phyloP scores from a whole-genome alignment of 306 rosid genomes.

The Cicer chorassanicum region DNA sequence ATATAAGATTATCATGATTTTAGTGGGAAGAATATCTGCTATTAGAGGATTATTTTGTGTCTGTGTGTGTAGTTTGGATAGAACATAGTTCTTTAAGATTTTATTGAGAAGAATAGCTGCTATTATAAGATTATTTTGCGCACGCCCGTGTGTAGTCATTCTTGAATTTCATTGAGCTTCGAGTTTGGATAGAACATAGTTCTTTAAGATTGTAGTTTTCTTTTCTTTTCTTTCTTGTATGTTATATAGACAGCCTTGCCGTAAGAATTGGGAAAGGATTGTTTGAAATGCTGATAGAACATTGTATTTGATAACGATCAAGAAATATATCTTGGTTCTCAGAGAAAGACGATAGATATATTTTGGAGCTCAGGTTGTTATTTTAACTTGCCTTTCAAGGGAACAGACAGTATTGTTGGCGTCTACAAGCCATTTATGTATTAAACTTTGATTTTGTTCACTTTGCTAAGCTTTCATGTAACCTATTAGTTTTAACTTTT shows the following conservation, averaged over 20 bases:
- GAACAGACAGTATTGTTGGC: background rate
- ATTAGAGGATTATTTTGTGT: background rate
- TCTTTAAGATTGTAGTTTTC: background rate
- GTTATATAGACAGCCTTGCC: background rate
- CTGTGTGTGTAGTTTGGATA: background rate
- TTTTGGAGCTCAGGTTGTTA: slow-evolving; percentile 9
- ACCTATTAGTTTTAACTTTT: background rate
- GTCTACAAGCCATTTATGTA: background rate
- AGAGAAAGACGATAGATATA: slow-evolving; percentile 28
- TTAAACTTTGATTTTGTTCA: slow-evolving; percentile 7
- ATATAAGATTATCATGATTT: background rate
- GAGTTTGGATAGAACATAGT: background rate
- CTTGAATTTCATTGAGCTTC: background rate
- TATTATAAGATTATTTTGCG: background rate
- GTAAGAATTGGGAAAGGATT: background rate
- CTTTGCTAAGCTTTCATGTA: slow-evolving; percentile 32
- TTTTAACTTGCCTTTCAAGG: background rate
- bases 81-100: background rate
- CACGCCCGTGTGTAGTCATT: background rate
- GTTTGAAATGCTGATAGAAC: background rate
- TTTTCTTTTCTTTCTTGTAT: background rate
- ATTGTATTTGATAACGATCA: background rate
- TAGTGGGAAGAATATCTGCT: background rate
- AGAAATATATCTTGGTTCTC: slow-evolving; percentile 18
- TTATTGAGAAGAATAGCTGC: background rate